phyloP scores from a whole-genome alignment of 2,329 filamentous ascomycete species.

The Leptographium radiaticola region DNA sequence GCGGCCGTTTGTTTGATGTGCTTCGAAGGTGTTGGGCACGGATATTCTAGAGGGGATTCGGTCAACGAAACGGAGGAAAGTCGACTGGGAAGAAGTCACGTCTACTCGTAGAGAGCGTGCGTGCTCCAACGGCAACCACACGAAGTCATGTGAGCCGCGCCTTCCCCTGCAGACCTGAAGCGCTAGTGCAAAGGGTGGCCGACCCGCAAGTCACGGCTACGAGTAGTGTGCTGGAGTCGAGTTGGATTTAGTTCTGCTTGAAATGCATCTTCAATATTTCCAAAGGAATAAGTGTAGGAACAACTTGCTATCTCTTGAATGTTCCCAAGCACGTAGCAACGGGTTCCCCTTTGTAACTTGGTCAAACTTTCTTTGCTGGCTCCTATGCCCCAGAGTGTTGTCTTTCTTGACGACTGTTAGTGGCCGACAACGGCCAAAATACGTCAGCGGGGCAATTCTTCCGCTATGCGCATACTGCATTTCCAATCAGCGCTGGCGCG shows the following conservation, averaged over 20 bases:
- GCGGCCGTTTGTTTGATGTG: too few species aligned
- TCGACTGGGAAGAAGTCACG: not conserved
- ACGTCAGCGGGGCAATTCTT: constrained; percentile 9
- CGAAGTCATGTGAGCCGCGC: constrained; percentile 15
- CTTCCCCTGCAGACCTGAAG: not conserved
- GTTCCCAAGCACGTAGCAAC: too few species aligned
- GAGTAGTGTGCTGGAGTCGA: too few species aligned
- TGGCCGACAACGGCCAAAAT: not conserved
- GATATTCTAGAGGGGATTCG: too few species aligned
- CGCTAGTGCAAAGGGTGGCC: not conserved
- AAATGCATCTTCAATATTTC: too few species aligned
- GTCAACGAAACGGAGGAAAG: not conserved
- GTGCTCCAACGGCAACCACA: constrained; percentile 5
- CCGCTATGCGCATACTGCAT: not conserved
- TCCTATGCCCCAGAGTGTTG: too few species aligned
- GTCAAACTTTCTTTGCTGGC: too few species aligned
- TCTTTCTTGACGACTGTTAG: not conserved
- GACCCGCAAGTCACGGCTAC: not conserved
- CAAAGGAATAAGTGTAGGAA: too few species aligned
- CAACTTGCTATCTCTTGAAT: too few species aligned
- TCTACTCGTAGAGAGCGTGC: constrained; percentile 4
- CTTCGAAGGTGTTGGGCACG: too few species aligned
- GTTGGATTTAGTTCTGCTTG: too few species aligned
- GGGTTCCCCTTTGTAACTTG: too few species aligned
- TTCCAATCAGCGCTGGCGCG: constrained; percentile 7